Percentiles rank a stretch among this genome's conserved stretches.
Evolutionary conservation across 2,329 filamentous ascomycete species (phyloP).

Genomic region (Bipolaris oryzae): DNA sequence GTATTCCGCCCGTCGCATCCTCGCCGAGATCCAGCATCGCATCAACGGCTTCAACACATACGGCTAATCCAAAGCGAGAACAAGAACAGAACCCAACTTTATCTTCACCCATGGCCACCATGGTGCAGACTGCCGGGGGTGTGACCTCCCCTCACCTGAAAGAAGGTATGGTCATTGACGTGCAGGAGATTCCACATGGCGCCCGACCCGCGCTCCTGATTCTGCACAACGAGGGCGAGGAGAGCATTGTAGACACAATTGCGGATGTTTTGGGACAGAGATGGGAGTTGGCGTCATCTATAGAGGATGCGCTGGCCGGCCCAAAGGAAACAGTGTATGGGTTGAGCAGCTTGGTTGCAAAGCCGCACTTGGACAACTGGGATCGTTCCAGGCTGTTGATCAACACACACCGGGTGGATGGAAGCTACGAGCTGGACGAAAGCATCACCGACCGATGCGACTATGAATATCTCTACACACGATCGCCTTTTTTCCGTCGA

Average conservation of each 20-base stretch:
- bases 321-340: constrained; percentile 72
- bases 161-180: constrained; percentile 41
- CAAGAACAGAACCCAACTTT: constrained; percentile 20
- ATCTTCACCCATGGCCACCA: constrained; percentile 46
- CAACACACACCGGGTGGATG: constrained; percentile 76
- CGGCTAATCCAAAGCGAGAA: constrained; percentile 37
- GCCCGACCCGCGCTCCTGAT: constrained; percentile 55
- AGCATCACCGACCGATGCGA: constrained; percentile 72
- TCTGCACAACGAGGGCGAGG: constrained; percentile 72
- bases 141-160: constrained; percentile 41
- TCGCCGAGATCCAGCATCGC: constrained; percentile 48
- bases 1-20: constrained; percentile 49
- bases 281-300: constrained; percentile 63
- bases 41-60: constrained; percentile 53
- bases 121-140: constrained; percentile 42
- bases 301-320: constrained; percentile 60
- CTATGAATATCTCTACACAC: constrained; percentile 85
- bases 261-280: constrained; percentile 81
- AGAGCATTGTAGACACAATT: constrained; percentile 74
- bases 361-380: constrained; percentile 63
- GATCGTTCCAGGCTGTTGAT: constrained; percentile 68
- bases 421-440: constrained; percentile 65
- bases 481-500: constrained; percentile 71
- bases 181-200: constrained; percentile 42
- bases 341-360: constrained; percentile 63